phyloP scores from a whole-genome alignment of 2,329 filamentous ascomycete genomes.

The Tolypocladium album region DNA sequence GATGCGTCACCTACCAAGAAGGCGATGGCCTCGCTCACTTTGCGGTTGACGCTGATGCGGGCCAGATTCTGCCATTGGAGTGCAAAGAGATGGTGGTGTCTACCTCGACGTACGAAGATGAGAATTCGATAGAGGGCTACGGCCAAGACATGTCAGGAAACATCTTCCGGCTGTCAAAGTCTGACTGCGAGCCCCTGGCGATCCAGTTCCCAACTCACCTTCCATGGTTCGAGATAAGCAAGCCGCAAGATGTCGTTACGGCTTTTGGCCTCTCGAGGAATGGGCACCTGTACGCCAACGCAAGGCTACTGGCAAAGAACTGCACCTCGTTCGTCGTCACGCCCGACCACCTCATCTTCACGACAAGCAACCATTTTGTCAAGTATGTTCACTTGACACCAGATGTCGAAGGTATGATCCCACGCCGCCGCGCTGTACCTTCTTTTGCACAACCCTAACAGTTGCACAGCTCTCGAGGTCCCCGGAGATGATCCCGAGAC shows the following conservation, averaged over 20 bases:
- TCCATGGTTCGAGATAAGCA: slow-evolving; percentile 40
- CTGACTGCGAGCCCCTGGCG: slow-evolving; percentile 21
- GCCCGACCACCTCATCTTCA: slow-evolving; percentile 75
- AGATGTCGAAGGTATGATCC: slow-evolving; percentile 46
- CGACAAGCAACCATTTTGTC: slow-evolving; percentile 81
- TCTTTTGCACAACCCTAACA: slow-evolving; percentile 8
- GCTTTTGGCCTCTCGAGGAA: slow-evolving; percentile 59
- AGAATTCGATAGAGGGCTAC: slow-evolving; percentile 20
- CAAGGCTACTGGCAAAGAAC: slow-evolving; percentile 64
- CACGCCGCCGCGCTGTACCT: not conserved
- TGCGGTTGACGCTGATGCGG: slow-evolving; percentile 7
- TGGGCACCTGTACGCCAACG: slow-evolving; percentile 71
- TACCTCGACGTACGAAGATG: slow-evolving; percentile 21
- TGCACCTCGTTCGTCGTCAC: slow-evolving; percentile 88
- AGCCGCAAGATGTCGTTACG: slow-evolving; percentile 29
- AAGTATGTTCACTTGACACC: slow-evolving; percentile 80
- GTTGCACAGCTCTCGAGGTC: slow-evolving; percentile 59
- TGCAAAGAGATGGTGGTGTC: slow-evolving; percentile 13
- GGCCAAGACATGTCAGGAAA: slow-evolving; percentile 36
- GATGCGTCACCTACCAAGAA: slow-evolving; percentile 19
- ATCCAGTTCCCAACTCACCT: slow-evolving; percentile 34
- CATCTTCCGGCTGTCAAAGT: slow-evolving; percentile 26
- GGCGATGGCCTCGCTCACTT: slow-evolving; percentile 13
- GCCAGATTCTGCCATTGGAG: slow-evolving; percentile 8
- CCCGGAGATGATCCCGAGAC: slow-evolving; percentile 81